phyloP scores from a whole-genome alignment of 2,329 filamentous ascomycete species.

The Zasmidium citrigriseum region DNA sequence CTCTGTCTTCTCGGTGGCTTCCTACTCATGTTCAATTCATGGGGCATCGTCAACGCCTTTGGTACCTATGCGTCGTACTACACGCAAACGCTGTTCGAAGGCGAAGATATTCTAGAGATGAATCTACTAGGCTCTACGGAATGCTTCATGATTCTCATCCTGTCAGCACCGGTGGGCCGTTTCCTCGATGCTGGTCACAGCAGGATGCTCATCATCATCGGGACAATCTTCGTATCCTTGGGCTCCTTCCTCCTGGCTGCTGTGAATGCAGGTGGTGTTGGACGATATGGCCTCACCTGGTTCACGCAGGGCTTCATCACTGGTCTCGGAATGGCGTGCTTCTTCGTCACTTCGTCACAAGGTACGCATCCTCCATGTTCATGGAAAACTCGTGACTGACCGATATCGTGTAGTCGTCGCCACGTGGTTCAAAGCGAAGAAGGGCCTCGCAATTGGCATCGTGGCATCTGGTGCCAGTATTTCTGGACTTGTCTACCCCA shows the following conservation, averaged over 20 bases:
- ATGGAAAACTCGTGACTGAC: slow-evolving; percentile 2
- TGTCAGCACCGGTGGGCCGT: slow-evolving; percentile 50
- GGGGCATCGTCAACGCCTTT: slow-evolving; percentile 49
- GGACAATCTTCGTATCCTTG: slow-evolving; percentile 44
- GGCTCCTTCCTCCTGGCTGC: slow-evolving; percentile 49
- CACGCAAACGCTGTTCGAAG: slow-evolving; percentile 45
- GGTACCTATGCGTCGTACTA: slow-evolving; percentile 55
- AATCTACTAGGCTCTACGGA: slow-evolving; percentile 53
- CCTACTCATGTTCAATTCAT: slow-evolving; percentile 48
- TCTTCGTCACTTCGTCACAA: slow-evolving; percentile 54
- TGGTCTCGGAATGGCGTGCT: slow-evolving; percentile 54
- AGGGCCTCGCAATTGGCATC: slow-evolving; percentile 51
- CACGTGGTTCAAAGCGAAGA: slow-evolving; percentile 51
- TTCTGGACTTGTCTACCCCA: slow-evolving; percentile 44
- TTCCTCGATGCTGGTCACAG: slow-evolving; percentile 51
- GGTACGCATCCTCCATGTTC: slow-evolving; percentile 34
- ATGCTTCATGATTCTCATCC: slow-evolving; percentile 47
- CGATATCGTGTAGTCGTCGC: slow-evolving; percentile 41
- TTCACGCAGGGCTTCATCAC: slow-evolving; percentile 50
- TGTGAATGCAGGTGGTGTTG: slow-evolving; percentile 40
- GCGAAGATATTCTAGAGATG: slow-evolving; percentile 42
- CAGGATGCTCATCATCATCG: slow-evolving; percentile 42
- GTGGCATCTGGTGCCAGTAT: slow-evolving; percentile 54
- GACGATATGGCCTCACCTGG: slow-evolving; percentile 46
- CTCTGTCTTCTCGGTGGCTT: slow-evolving; percentile 49